Evolutionary conservation across 306 rosid genomes (phyloP).

Genomic region (Cicer judaicum): DNA sequence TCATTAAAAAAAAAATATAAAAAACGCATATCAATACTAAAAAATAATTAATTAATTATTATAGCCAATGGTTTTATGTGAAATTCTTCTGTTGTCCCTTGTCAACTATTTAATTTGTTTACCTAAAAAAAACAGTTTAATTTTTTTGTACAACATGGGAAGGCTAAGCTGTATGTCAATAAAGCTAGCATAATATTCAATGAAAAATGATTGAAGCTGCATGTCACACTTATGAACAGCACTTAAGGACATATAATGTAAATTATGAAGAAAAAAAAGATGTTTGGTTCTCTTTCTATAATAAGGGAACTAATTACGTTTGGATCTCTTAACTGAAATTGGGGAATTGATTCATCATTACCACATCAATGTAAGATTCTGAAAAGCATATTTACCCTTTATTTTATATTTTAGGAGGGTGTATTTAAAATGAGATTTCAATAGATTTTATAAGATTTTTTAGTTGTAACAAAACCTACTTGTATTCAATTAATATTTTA

Average conservation of each 20-base stretch:
- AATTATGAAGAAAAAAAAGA: neutral
- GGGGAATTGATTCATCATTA: neutral
- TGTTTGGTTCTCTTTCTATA: neutral
- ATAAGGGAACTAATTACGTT: neutral
- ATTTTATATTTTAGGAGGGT: neutral
- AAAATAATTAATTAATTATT: neutral
- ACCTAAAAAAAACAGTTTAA: too few relatives aligned
- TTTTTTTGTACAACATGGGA: too few relatives aligned
- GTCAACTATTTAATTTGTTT: too few relatives aligned
- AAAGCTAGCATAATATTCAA: neutral
- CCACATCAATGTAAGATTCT: neutral
- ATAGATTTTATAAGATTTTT: too few relatives aligned
- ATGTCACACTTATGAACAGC: neutral
- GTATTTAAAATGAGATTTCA: too few relatives aligned
- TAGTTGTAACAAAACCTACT: too few relatives aligned
- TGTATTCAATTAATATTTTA: too few relatives aligned
- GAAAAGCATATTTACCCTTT: slow-evolving; percentile 11
- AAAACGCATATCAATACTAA: neutral
- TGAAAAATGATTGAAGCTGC: neutral
- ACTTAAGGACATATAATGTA: neutral
- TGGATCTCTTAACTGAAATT: neutral
- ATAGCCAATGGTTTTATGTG: too few relatives aligned
- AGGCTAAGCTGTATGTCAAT: neutral
- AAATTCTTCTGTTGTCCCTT: neutral
- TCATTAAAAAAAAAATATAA: neutral